Base-by-base conservation (phyloP, 1,284 basidiomycete genomes). In the Moesziomyces sp. region DNA sequence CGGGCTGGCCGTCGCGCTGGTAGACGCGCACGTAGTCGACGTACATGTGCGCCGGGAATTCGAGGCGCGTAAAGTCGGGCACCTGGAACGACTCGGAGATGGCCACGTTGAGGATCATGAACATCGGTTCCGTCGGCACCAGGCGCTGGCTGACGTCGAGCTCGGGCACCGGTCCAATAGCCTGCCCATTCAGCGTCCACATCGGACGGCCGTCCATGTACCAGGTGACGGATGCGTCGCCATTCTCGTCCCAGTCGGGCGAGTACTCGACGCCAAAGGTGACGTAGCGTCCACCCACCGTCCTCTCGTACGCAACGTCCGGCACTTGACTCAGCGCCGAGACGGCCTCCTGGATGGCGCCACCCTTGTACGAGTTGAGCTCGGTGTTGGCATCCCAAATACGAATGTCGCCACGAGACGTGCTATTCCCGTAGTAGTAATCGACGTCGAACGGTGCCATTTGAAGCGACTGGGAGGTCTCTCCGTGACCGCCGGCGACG, bases 1-100 rank as follows among this genome's bases (percentile, higher is more conserved):
- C 84, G 7, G 68, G 61, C 4, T 68, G 77, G n/a, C 85, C 85
- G n/a, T 84, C 81, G 16, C 82, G 70, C 69, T 87, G 86, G 60
- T 86, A 87, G 21, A 87, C 84, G 30, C 87, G 79, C 26, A 87
- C 81, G 66, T 86, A 87, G 77, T 87, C 84, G 52, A 84, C 52
- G 42, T 78, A 74, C 77, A 86, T 82, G 46, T 85, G 81, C 42
- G 86, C 86, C 21, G 86, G 86, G 79, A 86, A 86, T 13, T 65
- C 76, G 50, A 87, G 71, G 46, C 84, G 60, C 3, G 50, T 56
- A 48, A 85, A 85, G 62, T 86, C 82, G 63, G 86, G 85, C 18
- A 66, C 77, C 62, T 86, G 84, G 83, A 86, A 86, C 45, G 84
- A 85, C 76, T 86, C 59, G 13, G 85, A 86, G 83, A 85, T 80